A percentile compares a stretch with the other conserved stretches of the same genome.
phyloP scores from a whole-genome alignment of 2,329 filamentous ascomycete species.

The Simplicillium sp. region DNA sequence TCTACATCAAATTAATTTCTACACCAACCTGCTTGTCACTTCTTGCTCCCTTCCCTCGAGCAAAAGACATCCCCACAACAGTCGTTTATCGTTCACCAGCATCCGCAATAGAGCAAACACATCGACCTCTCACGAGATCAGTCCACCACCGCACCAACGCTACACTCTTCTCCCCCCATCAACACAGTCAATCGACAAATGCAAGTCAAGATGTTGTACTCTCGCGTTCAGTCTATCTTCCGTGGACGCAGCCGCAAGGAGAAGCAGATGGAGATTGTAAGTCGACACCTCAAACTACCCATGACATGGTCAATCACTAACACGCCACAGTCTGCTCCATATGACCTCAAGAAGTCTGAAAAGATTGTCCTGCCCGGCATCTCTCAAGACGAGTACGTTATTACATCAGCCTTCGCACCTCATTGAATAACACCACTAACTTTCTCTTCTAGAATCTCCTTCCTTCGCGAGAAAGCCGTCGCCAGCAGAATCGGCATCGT shows the following conservation, averaged over 20 bases:
- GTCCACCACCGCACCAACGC: too few relatives aligned
- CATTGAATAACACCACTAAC: background rate
- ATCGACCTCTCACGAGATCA: too few relatives aligned
- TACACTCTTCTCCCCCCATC: too few relatives aligned
- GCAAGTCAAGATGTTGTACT: conserved; percentile 28
- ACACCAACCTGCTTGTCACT: too few relatives aligned
- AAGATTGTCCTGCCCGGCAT: conserved; percentile 43
- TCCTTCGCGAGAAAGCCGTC: conserved; percentile 42
- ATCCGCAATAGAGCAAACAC: too few relatives aligned
- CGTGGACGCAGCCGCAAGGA: conserved; percentile 19
- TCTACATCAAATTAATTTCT: too few relatives aligned
- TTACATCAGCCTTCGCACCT: background rate
- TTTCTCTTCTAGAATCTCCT: conserved; percentile 26
- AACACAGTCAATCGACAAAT: too few relatives aligned
- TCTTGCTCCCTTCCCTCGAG: too few relatives aligned
- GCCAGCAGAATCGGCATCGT: conserved; percentile 38
- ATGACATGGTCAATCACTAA: conserved; percentile 11
- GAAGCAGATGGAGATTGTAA: conserved; percentile 39
- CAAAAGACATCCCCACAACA: too few relatives aligned
- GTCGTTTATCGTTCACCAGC: too few relatives aligned
- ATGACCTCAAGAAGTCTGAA: conserved; percentile 44
- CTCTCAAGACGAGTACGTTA: conserved; percentile 48
- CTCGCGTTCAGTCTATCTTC: conserved; percentile 34
- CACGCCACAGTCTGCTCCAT: conserved; percentile 44
- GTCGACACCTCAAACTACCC: conserved; percentile 12